These are phyloP conservation scores for Lichenothelia convexa DNA, from an alignment of 495 filamentous ascomycete species.

Conservation along the genomic window DNA sequence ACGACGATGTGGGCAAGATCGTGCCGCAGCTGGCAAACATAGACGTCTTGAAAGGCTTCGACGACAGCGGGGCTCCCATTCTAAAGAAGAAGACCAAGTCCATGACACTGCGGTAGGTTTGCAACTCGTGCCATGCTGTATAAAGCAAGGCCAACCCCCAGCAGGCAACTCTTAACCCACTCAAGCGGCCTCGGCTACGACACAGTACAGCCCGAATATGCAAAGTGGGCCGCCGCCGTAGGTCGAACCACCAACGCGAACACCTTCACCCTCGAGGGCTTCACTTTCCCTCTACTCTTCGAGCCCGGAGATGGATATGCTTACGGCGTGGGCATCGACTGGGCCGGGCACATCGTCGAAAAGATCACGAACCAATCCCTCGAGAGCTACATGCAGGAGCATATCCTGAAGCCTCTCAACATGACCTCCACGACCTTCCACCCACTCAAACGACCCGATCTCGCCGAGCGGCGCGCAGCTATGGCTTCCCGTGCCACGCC, in stretches of 20 bases:
- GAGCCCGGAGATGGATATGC: constrained; percentile 17
- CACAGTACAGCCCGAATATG: neutral
- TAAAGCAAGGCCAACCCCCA: no score
- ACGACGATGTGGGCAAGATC: constrained; percentile 14
- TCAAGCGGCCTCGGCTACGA: constrained; percentile 9
- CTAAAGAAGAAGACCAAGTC: constrained; percentile 3
- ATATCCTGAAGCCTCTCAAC: neutral
- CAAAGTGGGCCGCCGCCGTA: no score
- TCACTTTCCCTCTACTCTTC: constrained; percentile 15
- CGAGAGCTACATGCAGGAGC: neutral
- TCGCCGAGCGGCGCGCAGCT: neutral
- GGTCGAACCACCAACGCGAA: no score
- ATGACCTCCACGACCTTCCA: neutral
- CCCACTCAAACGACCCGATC: neutral
- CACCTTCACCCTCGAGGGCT: constrained; percentile 3
- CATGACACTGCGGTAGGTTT: constrained; percentile 9
- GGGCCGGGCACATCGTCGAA: constrained; percentile 9
- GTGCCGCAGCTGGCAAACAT: constrained; percentile 15
- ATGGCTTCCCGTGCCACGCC: neutral
- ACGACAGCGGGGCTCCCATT: constrained; percentile 8
- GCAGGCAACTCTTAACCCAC: constrained; percentile 12
- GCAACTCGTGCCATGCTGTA: no score
- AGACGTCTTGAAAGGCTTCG: constrained; percentile 12
- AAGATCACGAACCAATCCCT: neutral
- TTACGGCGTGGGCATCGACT: constrained; percentile 16